Evolutionary conservation across 2,329 filamentous ascomycete genomes (phyloP).

Genomic region (Knoxdaviesia capensis): DNA sequence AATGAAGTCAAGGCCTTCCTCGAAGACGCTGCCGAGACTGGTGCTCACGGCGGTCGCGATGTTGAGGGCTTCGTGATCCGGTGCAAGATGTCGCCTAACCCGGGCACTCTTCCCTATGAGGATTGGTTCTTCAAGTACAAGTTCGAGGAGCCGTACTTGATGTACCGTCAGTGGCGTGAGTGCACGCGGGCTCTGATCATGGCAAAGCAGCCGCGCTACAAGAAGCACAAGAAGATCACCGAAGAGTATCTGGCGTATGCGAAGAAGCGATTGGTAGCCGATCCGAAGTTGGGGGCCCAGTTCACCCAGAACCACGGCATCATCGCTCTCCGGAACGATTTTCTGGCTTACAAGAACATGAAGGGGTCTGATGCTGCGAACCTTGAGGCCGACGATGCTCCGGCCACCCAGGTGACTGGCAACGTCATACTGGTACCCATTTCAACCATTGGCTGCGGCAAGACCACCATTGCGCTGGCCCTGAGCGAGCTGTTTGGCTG

Average conservation of each 20-base stretch:
- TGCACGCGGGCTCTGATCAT: constrained; percentile 79
- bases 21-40: constrained; percentile 68
- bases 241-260: constrained; percentile 79
- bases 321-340: constrained; percentile 75
- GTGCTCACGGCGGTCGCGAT: constrained; percentile 74
- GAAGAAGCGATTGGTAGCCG: constrained; percentile 46
- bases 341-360: constrained; percentile 62
- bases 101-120: constrained; percentile 33
- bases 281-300: constrained; percentile 44
- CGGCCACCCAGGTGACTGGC: constrained; percentile 32
- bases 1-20: constrained; percentile 59
- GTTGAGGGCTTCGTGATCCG: constrained; percentile 95
- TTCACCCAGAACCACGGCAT: constrained; percentile 90
- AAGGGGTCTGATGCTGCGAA: constrained; percentile 80
- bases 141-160: constrained; percentile 94
- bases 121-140: constrained; percentile 99
- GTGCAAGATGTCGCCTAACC: constrained; percentile 47
- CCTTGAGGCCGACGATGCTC: constrained; percentile 33
- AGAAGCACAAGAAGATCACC: constrained; percentile 78
- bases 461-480: constrained; percentile 78
- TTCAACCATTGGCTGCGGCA: constrained; percentile 88
- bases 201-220: constrained; percentile 53
- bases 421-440: constrained; percentile 76
- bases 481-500: constrained; percentile 69
- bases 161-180: constrained; percentile 98